These are phyloP conservation scores for Golubevia sp. DNA, from an alignment of 1,284 basidiomycete species.

Conservation along the genomic window DNA sequence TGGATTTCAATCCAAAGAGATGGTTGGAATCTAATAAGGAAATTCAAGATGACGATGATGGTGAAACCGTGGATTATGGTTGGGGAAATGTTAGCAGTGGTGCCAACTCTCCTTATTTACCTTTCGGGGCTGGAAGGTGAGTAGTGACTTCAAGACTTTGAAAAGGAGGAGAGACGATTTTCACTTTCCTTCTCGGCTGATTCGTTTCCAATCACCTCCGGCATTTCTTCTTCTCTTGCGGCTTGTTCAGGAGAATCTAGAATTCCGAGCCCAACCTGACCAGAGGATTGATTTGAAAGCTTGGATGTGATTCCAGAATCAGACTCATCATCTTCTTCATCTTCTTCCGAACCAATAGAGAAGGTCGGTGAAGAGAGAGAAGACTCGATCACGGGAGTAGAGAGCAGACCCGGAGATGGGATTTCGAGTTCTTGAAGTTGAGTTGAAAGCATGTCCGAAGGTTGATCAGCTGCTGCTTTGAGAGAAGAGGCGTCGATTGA, in stretches of 20 bases:
- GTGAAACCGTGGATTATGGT: slow-evolving; percentile 92
- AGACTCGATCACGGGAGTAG: slow-evolving; percentile 10
- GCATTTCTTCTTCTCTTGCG: slow-evolving; percentile 5
- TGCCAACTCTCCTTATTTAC: slow-evolving; percentile 49
- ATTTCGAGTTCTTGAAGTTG: slow-evolving; percentile 1
- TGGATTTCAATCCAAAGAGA: slow-evolving; percentile 64
- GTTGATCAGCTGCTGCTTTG: slow-evolving; percentile 3
- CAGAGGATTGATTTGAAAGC: background rate
- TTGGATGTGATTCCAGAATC: no score
- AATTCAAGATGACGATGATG: slow-evolving; percentile 73
- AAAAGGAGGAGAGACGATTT: no score
- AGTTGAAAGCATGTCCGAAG: background rate
- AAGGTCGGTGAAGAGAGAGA: slow-evolving; percentile 32
- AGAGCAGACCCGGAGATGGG: background rate
- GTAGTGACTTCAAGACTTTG: no score
- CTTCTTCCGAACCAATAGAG: slow-evolving; percentile 41
- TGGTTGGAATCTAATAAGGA: slow-evolving; percentile 70
- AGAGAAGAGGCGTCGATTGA: slow-evolving; percentile 6
- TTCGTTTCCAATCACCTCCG: slow-evolving; percentile 13
- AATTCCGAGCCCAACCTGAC: background rate
- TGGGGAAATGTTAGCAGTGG: slow-evolving; percentile 74
- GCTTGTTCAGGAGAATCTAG: background rate
- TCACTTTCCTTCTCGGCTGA: no score
- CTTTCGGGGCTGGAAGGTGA: slow-evolving; percentile 3
- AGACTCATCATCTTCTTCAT: slow-evolving; percentile 20